Conservation (phyloP, 768 basidiomycete species). For the Crucibulum laeve region DNA sequence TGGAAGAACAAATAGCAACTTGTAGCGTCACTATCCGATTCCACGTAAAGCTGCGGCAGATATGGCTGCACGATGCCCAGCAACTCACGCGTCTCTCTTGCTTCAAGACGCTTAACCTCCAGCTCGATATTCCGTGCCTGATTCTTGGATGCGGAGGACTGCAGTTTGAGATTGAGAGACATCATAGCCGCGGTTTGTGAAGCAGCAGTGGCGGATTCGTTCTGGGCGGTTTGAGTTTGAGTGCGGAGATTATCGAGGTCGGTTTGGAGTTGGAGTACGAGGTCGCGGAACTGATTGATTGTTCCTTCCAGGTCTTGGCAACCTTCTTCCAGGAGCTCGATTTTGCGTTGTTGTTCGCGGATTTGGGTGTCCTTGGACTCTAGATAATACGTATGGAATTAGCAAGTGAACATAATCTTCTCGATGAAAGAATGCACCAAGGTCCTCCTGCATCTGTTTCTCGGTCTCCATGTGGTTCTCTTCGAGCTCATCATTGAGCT, state of each 20-base stretch:
- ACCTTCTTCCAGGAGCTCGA: slow-evolving; percentile 68
- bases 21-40: slow-evolving; percentile 86
- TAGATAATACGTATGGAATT: slow-evolving; percentile 16
- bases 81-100: slow-evolving; percentile 75
- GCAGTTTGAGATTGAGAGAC: slow-evolving; percentile 91
- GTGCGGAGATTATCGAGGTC: slow-evolving; percentile 82
- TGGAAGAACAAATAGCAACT: slow-evolving; percentile 92
- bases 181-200: slow-evolving; percentile 92
- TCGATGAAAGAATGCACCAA: slow-evolving; percentile 49
- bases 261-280: slow-evolving; percentile 84
- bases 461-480: slow-evolving; percentile 95
- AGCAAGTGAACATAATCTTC: background rate
- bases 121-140: slow-evolving; percentile 88
- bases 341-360: slow-evolving; percentile 61
- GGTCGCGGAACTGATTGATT: slow-evolving; percentile 88
- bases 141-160: slow-evolving; percentile 86
- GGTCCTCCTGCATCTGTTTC: slow-evolving; percentile 83
- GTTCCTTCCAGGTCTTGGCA: slow-evolving; percentile 86
- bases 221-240: slow-evolving; percentile 81
- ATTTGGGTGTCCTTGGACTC: slow-evolving; percentile 69
- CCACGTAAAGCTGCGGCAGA: slow-evolving; percentile 85
- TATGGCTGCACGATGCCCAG: slow-evolving; percentile 86
- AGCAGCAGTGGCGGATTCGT: slow-evolving; percentile 76
- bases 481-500: slow-evolving; percentile 95
- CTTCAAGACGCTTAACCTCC: slow-evolving; percentile 83